Evolutionary conservation across 768 basidiomycete species (phyloP).

Genomic region (Collybia sp.): DNA sequence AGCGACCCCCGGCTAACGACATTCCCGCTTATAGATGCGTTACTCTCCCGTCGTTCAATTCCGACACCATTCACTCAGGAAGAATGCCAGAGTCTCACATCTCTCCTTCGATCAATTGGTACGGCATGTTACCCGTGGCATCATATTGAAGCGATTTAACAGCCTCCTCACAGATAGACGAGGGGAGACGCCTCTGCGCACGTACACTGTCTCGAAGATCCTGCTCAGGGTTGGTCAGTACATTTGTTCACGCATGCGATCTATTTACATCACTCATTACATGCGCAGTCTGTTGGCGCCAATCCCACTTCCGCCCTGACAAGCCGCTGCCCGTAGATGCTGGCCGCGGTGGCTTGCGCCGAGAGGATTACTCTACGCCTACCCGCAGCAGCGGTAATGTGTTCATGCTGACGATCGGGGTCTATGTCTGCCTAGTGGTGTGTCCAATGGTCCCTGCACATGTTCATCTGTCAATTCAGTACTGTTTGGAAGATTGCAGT

Average conservation of each 20-base stretch:
- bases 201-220: constrained; percentile 64
- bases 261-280: not conserved
- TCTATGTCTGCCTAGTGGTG: constrained; percentile 41
- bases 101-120: constrained; percentile 45
- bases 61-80: constrained; percentile 51
- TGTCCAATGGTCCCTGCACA: not conserved
- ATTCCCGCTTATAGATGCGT: constrained; percentile 42
- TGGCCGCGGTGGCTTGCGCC: constrained; percentile 16
- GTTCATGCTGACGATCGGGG: constrained; percentile 56
- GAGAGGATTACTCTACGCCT: constrained; percentile 24
- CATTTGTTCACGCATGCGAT: constrained; percentile 2
- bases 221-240: constrained; percentile 60
- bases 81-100: constrained; percentile 69
- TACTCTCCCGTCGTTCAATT: constrained; percentile 51
- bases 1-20: not conserved
- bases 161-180: constrained; percentile 16
- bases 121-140: not conserved
- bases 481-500: constrained; percentile 59
- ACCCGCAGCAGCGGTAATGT: constrained; percentile 48
- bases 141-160: too few relatives aligned
- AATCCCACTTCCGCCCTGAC: constrained; percentile 62
- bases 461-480: constrained; percentile 6
- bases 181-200: constrained; percentile 42
- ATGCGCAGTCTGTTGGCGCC: constrained; percentile 46
- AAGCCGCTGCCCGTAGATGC: constrained; percentile 61